These are phyloP conservation scores for Lolium perenne DNA, from an alignment of 176 grass and related monocot genomes.

Conservation along the genomic window DNA sequence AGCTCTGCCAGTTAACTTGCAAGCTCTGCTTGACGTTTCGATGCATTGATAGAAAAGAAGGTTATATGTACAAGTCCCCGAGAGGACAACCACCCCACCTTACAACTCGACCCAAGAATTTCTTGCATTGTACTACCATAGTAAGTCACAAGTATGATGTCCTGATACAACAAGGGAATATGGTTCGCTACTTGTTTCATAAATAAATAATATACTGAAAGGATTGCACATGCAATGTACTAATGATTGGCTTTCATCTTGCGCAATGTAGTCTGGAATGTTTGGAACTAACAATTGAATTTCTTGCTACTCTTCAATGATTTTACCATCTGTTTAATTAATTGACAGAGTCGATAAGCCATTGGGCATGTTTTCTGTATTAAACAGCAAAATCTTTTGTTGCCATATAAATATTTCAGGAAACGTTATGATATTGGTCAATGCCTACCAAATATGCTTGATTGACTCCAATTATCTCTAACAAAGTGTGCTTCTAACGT, in stretches of 20 bases:
- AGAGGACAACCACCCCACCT: too few species aligned
- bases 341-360: constrained; percentile 1
- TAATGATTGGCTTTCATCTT: constrained; percentile 19
- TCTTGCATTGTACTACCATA: constrained; percentile 2
- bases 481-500: too few species aligned
- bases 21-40: too few species aligned
- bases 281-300: constrained; percentile 7
- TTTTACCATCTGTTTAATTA: neutral
- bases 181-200: too few species aligned
- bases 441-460: too few species aligned
- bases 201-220: neutral
- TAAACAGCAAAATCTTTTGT: neutral
- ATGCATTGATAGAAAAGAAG: too few species aligned
- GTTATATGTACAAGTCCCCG: too few species aligned
- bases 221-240: neutral
- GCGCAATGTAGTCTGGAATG: constrained; percentile 12
- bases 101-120: too few species aligned
- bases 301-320: neutral
- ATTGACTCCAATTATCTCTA: too few species aligned
- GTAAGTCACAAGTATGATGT: neutral
- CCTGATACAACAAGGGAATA: too few species aligned
- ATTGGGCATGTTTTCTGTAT: neutral
- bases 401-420: neutral
- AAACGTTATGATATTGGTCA: too few species aligned
- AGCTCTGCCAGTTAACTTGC: neutral